Percentiles rank a stretch among this genome's conserved stretches.
phyloP scores from a whole-genome alignment of 768 basidiomycete species.

The Gloeostereum incarnatum region DNA sequence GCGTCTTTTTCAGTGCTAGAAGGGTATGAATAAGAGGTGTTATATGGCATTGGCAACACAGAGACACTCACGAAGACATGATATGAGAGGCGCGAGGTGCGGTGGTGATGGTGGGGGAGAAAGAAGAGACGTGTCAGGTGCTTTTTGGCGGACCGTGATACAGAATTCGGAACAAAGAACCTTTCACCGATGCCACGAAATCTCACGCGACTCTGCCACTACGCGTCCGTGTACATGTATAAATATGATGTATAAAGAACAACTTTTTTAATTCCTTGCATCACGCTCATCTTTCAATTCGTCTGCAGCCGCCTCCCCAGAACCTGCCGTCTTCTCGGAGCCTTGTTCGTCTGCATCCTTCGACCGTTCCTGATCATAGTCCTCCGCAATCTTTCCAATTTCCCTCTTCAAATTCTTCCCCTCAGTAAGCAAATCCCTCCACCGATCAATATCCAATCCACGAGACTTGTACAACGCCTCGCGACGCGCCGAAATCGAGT shows the following conservation, averaged over 20 bases:
- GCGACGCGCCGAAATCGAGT: constrained; percentile 48
- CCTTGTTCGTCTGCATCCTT: no score
- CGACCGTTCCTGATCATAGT: constrained; percentile 39
- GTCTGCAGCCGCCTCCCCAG: no score
- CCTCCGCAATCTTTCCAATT: constrained; percentile 48
- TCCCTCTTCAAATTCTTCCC: constrained; percentile 38
- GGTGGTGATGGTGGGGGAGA: constrained; percentile 3
- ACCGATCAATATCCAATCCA: constrained; percentile 53
- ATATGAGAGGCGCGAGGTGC: constrained; percentile 1
- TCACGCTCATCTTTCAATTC: no score
- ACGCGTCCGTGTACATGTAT: no score
- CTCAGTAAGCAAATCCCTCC: constrained; percentile 45
- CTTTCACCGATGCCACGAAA: no score
- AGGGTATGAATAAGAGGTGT: constrained; percentile 9
- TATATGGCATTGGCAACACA: background rate
- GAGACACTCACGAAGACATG: constrained; percentile 2
- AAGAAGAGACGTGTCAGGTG: background rate
- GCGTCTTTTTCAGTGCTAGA: background rate
- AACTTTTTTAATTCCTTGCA: no score
- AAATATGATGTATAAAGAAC: no score
- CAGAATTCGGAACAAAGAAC: no score
- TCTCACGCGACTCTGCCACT: no score
- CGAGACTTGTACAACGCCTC: constrained; percentile 44
- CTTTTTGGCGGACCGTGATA: no score
- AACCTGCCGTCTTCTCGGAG: no score